Evolutionary conservation across 2,329 filamentous ascomycete species (phyloP), one percentile per base, ranked within the genome.

Genomic region (Coniochaeta pulveracea): DNA sequence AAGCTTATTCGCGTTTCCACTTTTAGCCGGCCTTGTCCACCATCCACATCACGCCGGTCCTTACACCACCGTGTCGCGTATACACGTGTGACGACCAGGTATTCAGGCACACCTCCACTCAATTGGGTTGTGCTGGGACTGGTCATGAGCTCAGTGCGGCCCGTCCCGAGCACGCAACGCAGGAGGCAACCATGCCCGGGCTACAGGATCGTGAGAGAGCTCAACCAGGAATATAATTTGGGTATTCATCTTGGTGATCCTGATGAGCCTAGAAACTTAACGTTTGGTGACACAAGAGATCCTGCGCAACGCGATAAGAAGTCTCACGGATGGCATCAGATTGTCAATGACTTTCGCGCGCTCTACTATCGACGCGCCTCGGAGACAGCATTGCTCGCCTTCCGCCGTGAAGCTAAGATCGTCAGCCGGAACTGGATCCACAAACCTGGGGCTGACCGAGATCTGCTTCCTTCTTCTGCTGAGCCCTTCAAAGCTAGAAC

Each of bases 151-250:
- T n/a, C n/a, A 10, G 7, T 10, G 6, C 30, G 6, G 21, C 10
- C 30, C 30, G 30, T 19, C 21, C 30, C 30, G 30, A 33, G 18
- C 30, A 19, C n/a, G 17, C 21, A 18, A 33, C 21, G 7, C 21
- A 19, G 8, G n/a, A 14, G 19, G 3, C 10, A 15, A 23, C 5
- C 21, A 34, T 30, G 22, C 24, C 27, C 6, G 36, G 38, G 48
- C 26, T 41, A 42, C 8, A 22, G 33, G 10, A 41, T 44, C 10
- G 38, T 51, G 9, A 37, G 36, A 1, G 11, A 28, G 4, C 35
- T 56, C 5, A 55, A 56, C 29, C 22, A 22, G 8, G 35, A 40
- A 5, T 54, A 52, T 29, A 42, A 40, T 11, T 35, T 56, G 2
- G 50, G 43, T 12, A 32, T 54, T n/a, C 19, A 33, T 4, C 24